These are phyloP conservation scores for rapeseed (Brassica napus) DNA, from an alignment of 345 rosid genomes.

Conservation along the genomic window Da-Ae NC_063447.1:51216501-51217000, in stretches of 20 bases:
- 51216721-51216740: neutral
- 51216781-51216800: constrained; percentile 27
- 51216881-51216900: constrained; percentile 23
- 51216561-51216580: constrained; percentile 29
- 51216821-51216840: neutral
- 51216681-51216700: neutral
- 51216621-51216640: constrained; percentile 20
- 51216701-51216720: neutral
- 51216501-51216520: constrained; percentile 28
- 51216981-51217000: constrained; percentile 1
- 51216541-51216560: constrained; percentile 21
- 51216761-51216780: constrained; percentile 34
- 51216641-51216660: constrained; percentile 29
- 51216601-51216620: constrained; percentile 32
- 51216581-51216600: constrained; percentile 30
- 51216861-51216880: neutral
- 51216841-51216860: neutral
- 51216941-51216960: constrained; percentile 36
- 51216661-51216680: neutral
- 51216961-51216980: constrained; percentile 25
- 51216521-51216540: constrained; percentile 34
- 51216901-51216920: constrained; percentile 22
- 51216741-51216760: constrained; percentile 36
- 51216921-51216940: constrained; percentile 17
- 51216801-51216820: constrained; percentile 23